Conservation (phyloP, 805 yeast genomes). For the Suhomyces canberraensis region DNA sequence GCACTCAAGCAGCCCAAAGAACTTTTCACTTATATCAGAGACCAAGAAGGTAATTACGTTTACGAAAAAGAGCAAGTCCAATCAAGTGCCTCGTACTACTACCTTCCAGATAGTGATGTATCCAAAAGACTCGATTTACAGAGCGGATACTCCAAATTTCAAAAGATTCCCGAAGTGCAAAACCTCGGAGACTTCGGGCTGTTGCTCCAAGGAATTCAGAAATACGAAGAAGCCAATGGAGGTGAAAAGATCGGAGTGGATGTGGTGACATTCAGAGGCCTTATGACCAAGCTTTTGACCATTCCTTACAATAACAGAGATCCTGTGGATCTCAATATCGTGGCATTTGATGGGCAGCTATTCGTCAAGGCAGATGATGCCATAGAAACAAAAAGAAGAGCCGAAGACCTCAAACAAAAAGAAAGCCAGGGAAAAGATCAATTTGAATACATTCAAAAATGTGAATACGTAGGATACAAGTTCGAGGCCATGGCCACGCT, state of each 20-base stretch:
- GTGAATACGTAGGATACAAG: slow-evolving; percentile 73
- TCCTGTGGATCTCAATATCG: slow-evolving; percentile 57
- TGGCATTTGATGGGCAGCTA: slow-evolving; percentile 71
- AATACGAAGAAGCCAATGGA: slow-evolving; percentile 48
- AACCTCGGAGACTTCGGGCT: slow-evolving; percentile 57
- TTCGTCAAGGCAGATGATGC: slow-evolving; percentile 54
- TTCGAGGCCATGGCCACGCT: slow-evolving; percentile 80
- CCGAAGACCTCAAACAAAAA: slow-evolving; percentile 18
- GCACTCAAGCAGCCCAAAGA: slow-evolving; percentile 86
- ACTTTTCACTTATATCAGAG: slow-evolving; percentile 62
- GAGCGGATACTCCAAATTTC: slow-evolving; percentile 61
- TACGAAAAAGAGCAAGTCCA: slow-evolving; percentile 43
- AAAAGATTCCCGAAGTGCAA: slow-evolving; percentile 51
- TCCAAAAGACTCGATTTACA: slow-evolving; percentile 58
- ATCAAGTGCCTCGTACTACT: slow-evolving; percentile 61
- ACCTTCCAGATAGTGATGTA: slow-evolving; percentile 72
- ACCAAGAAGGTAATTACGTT: slow-evolving; percentile 43
- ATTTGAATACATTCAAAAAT: slow-evolving; percentile 31
- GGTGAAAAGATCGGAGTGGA: slow-evolving; percentile 54
- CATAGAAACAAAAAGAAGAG: slow-evolving; percentile 31
- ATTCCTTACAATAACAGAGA: slow-evolving; percentile 62
- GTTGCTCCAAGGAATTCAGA: slow-evolving; percentile 51
- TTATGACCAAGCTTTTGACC: slow-evolving; percentile 69
- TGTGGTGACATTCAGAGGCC: slow-evolving; percentile 80
- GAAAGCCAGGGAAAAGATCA: slow-evolving; percentile 15